These are phyloP conservation scores for Butyriboletus appendiculatus DNA, from an alignment of 1,284 basidiomycete species.

Conservation along the genomic window DNA sequence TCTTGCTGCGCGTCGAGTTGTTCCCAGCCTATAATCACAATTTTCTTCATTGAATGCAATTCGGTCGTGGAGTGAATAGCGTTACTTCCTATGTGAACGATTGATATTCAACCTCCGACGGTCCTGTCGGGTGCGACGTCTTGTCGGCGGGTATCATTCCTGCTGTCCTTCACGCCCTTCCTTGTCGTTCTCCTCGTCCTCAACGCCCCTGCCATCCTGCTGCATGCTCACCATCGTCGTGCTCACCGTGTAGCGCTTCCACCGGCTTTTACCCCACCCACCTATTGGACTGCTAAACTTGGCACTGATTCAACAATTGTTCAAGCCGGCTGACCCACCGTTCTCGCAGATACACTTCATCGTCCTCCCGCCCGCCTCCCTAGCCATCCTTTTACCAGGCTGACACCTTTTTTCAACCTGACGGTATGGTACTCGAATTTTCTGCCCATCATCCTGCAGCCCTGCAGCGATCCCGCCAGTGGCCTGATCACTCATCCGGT, in stretches of 20 bases:
- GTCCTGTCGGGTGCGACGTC: slow-evolving; percentile 16
- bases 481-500: slow-evolving; percentile 42
- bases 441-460: slow-evolving; percentile 45
- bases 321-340: slow-evolving; percentile 4
- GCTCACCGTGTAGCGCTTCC: slow-evolving; percentile 12
- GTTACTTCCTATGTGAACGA: slow-evolving; percentile 2
- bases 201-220: slow-evolving; percentile 5
- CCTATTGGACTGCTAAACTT: slow-evolving; percentile 17
- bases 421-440: slow-evolving; percentile 55
- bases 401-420: not conserved
- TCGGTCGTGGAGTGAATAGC: slow-evolving; percentile 11
- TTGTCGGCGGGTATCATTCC: slow-evolving; percentile 7
- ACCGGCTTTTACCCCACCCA: not conserved
- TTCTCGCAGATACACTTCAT: slow-evolving; percentile 6
- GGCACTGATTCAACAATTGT: slow-evolving; percentile 15
- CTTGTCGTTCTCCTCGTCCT: slow-evolving; percentile 3
- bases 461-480: slow-evolving; percentile 46
- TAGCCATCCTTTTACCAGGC: not conserved
- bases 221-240: slow-evolving; percentile 17
- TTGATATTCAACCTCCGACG: slow-evolving; percentile 34
- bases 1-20: slow-evolving; percentile 31
- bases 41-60: slow-evolving; percentile 11
- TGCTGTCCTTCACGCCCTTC: slow-evolving; percentile 6
- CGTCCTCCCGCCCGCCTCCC: not conserved
- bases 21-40: slow-evolving; percentile 26